Conservation (phyloP, 805 yeast genomes). For the Saturnispora hagleri region DNA sequence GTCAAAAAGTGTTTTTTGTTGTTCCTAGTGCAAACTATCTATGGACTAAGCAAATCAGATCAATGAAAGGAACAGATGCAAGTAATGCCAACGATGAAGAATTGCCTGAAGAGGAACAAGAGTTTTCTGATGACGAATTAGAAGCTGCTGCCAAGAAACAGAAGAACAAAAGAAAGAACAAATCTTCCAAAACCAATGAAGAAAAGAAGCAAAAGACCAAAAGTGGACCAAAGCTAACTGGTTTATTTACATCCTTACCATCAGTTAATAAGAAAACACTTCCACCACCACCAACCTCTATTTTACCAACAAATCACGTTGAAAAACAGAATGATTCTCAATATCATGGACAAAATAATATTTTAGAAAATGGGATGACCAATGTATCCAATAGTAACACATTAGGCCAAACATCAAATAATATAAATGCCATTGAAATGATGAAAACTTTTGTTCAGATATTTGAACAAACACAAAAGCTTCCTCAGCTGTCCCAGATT, state of each 20-base stretch:
- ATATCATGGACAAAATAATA: constrained; percentile 16
- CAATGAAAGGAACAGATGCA: constrained; percentile 84
- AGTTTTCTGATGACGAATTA: constrained; percentile 88
- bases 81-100: constrained; percentile 94
- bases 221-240: not conserved
- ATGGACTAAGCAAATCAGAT: constrained; percentile 62
- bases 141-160: constrained; percentile 63
- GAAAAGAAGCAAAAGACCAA: constrained; percentile 8
- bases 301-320: not conserved
- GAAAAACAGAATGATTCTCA: not conserved
- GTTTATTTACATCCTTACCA: constrained; percentile 12
- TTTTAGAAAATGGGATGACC: not conserved
- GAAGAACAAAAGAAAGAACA: constrained; percentile 44
- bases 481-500: not conserved
- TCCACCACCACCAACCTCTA: not conserved
- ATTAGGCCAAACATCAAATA: not conserved
- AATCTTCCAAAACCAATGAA: not conserved
- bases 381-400: not conserved
- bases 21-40: constrained; percentile 75
- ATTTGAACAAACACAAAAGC: constrained; percentile 10
- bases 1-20: constrained; percentile 60
- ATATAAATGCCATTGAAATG: constrained; percentile 5
- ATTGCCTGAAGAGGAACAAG: constrained; percentile 85
- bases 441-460: constrained; percentile 13
- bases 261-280: not conserved